Base-by-base conservation (phyloP, 2,329 filamentous ascomycete genomes). In the Penicillium sp. region DNA sequence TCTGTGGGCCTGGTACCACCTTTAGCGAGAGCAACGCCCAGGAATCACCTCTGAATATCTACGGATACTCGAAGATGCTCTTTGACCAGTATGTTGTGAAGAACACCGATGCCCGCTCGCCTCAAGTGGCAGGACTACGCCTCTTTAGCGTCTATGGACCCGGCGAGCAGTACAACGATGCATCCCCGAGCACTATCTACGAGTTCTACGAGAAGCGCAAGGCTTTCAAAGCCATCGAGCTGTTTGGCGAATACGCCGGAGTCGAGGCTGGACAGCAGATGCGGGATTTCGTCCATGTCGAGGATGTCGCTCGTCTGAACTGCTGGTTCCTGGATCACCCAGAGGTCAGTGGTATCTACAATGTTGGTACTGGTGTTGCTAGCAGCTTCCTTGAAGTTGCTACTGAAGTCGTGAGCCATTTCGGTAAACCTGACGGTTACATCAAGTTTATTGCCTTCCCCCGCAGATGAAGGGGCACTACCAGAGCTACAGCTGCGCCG, bases 301-400 rank as follows among this genome's bases (percentile, higher is more conserved):
- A 53, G 26, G 51, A 53, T 13, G 45, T 53, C 14, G 51, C 51
- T 11, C 51, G 51, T 7, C 38, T 53, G 2, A 53, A 53, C 14
- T 53, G 51, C 19, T 53, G 51, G 51, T 49, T 53, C 32, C 46
- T 49, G 4, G 51, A 53, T 5, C 51, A 53, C 26, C 51, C 51
- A 0, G 51, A 53, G 14, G 38, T 41, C 32, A 43, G 11, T 6
- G 51, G 51, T 5, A 53, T 53, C 11, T 53, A 38, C 18, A 53
- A 53, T 32, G 51, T 53, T 4, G 51, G 51, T 7, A 53, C 51
- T 11, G 51, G 51, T 18, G 6, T 38, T 18, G 51, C 51, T 2
- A 49, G 45, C 9, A 43, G 38, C 8, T 53, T 53, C 45, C 14
- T 43, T 7, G 39, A 53, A 0, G 30, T 53, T 2, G 45, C 51